These are phyloP conservation scores for Trametes elegans DNA, from an alignment of 768 basidiomycete species.

Conservation along the genomic window DNA sequence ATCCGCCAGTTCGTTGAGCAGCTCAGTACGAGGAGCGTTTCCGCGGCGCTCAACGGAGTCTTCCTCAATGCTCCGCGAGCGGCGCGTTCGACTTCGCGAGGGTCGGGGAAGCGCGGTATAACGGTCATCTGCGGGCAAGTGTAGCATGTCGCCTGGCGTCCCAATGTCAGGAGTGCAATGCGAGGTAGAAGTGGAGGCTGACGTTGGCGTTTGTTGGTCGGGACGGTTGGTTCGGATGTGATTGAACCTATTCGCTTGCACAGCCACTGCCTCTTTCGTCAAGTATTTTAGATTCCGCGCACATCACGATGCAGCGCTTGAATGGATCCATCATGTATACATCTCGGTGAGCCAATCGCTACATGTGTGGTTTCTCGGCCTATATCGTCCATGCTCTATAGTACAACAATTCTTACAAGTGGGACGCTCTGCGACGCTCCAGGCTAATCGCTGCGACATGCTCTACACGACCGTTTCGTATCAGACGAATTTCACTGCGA, in stretches of 20 bases:
- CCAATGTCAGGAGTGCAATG: background rate
- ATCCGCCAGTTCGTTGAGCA: background rate
- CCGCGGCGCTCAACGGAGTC: too few relatives aligned
- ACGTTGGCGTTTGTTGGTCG: background rate
- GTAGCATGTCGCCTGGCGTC: too few relatives aligned
- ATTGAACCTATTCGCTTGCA: slow-evolving; percentile 4
- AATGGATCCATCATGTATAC: too few relatives aligned
- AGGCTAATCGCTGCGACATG: too few relatives aligned
- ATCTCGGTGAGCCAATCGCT: too few relatives aligned
- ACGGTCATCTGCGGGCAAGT: background rate
- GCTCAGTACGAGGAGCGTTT: background rate
- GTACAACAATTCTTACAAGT: too few relatives aligned
- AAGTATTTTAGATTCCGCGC: background rate
- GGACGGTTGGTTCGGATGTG: background rate
- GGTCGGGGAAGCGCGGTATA: slow-evolving; percentile 1
- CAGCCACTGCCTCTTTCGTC: slow-evolving; percentile 4
- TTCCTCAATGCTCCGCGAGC: background rate
- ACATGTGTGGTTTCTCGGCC: too few relatives aligned
- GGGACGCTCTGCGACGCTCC: too few relatives aligned
- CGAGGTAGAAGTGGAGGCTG: background rate
- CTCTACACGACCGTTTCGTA: too few relatives aligned
- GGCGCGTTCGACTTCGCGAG: background rate
- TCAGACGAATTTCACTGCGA: too few relatives aligned
- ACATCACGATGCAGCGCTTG: too few relatives aligned
- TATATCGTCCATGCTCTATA: too few relatives aligned